phyloP scores from a whole-genome alignment of 345 rosid genomes.

The Eucalyptus melliodora region DNA sequence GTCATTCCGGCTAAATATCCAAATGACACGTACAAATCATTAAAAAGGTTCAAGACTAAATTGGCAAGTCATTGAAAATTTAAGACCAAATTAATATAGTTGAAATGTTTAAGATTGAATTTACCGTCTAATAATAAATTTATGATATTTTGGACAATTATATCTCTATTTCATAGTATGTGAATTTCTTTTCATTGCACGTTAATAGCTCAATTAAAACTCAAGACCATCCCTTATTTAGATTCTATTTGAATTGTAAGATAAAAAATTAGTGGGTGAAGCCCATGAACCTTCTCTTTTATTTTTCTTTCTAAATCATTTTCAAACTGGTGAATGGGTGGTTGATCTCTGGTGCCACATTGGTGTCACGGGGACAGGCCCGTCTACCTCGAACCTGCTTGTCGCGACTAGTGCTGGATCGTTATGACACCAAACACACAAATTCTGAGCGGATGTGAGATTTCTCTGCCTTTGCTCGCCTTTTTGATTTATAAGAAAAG shows the following conservation, averaged over 20 bases:
- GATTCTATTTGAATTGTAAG: not conserved
- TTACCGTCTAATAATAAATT: fast-evolving
- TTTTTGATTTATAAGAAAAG: not conserved
- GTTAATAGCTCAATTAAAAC: not conserved
- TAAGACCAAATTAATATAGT: too few relatives aligned
- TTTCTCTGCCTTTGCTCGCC: not conserved
- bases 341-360: too few relatives aligned
- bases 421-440: too few relatives aligned
- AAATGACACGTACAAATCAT: fast-evolving
- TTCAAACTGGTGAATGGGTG: too few relatives aligned
- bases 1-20: too few relatives aligned
- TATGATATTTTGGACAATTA: not conserved
- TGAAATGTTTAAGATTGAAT: not conserved
- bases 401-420: too few relatives aligned
- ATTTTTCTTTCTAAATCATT: too few relatives aligned
- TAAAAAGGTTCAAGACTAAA: fast-evolving
- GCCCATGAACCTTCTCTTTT: not conserved
- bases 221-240: not conserved
- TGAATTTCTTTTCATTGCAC: too few relatives aligned
- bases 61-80: fast-evolving
- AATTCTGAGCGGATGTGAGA: too few relatives aligned
- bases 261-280: not conserved
- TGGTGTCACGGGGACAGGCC: too few relatives aligned
- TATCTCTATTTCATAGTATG: fast-evolving
- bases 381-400: too few relatives aligned